Percentiles rank a stretch among this genome's conserved stretches.
Evolutionary conservation across 2,329 filamentous ascomycete genomes (phyloP).

Genomic region (Dissoconium aciculare): DNA sequence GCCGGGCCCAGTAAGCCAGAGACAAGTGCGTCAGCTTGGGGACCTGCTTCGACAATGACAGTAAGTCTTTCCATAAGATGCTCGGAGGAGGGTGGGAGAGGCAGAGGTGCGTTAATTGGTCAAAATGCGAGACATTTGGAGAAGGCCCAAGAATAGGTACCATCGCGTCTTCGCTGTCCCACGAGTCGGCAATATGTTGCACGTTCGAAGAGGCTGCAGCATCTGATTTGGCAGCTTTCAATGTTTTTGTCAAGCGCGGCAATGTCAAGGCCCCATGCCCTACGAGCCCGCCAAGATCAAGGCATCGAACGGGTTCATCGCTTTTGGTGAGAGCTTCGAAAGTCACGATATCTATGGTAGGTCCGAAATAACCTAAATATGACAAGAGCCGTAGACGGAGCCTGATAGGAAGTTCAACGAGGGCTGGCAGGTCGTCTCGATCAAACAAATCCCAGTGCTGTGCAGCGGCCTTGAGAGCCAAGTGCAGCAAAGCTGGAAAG

Average conservation of each 20-base stretch:
- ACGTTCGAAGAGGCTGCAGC: not conserved
- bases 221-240: conserved; percentile 25
- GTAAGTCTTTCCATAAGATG: conserved; percentile 41
- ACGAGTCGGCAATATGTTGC: conserved; percentile 29
- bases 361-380: conserved; percentile 40
- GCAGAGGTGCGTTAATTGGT: conserved; percentile 42
- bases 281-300: conserved; percentile 40
- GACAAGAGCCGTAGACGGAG: conserved; percentile 40
- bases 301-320: conserved; percentile 31
- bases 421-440: conserved; percentile 41
- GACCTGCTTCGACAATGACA: conserved; percentile 38
- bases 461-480: conserved; percentile 39
- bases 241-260: conserved; percentile 27
- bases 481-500: conserved; percentile 34
- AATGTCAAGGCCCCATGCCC: conserved; percentile 34
- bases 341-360: conserved; percentile 28
- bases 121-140: conserved; percentile 27
- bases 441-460: conserved; percentile 41
- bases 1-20: conserved; percentile 46
- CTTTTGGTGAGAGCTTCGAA: conserved; percentile 39
- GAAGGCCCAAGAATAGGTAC: conserved; percentile 10
- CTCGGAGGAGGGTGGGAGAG: conserved; percentile 37
- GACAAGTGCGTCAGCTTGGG: conserved; percentile 47
- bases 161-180: conserved; percentile 28
- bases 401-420: conserved; percentile 36